phyloP scores from a whole-genome alignment of 805 yeast genomes.

The Metschnikowia corniflorae region DNA sequence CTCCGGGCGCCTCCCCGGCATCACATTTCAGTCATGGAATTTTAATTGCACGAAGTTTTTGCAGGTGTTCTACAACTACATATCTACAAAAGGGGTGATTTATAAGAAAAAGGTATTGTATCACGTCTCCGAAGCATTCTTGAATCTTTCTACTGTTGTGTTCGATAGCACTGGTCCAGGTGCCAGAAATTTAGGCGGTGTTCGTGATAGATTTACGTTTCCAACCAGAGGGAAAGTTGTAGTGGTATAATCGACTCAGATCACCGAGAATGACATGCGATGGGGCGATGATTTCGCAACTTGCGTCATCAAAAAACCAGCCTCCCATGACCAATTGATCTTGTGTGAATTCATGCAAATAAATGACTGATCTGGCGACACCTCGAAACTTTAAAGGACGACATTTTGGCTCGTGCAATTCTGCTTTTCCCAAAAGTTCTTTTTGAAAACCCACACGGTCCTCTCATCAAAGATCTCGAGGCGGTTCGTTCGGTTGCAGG shows the following conservation, averaged over 20 bases:
- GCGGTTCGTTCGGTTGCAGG: conserved; percentile 69
- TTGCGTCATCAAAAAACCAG: conserved; percentile 70
- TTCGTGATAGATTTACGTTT: conserved; percentile 54
- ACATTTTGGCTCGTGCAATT: conserved; percentile 58
- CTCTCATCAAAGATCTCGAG: conserved; percentile 39
- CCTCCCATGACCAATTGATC: conserved; percentile 60
- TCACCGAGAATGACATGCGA: conserved; percentile 52
- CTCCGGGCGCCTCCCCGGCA: conserved; percentile 56
- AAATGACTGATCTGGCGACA: conserved; percentile 59
- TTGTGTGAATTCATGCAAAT: conserved; percentile 74
- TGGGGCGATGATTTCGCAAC: conserved; percentile 63
- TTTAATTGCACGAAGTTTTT: conserved; percentile 70
- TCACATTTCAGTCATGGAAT: conserved; percentile 57
- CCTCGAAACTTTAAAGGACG: conserved; percentile 54
- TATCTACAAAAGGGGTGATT: conserved; percentile 47
- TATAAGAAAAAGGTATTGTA: conserved; percentile 45
- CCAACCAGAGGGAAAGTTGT: conserved; percentile 84
- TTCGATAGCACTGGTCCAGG: conserved; percentile 81
- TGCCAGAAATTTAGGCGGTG: conserved; percentile 61
- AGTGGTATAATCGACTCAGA: conserved; percentile 66
- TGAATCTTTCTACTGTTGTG: conserved; percentile 38
- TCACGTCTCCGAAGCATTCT: conserved; percentile 56
- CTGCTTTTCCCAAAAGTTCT: conserved; percentile 49
- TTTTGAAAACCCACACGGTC: conserved; percentile 29
- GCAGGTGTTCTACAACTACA: conserved; percentile 41